A percentile compares a stretch with the other conserved stretches of the same genome.
Evolutionary conservation across 805 yeast genomes (phyloP).

Genomic region (Candida pseudofarinosa): DNA sequence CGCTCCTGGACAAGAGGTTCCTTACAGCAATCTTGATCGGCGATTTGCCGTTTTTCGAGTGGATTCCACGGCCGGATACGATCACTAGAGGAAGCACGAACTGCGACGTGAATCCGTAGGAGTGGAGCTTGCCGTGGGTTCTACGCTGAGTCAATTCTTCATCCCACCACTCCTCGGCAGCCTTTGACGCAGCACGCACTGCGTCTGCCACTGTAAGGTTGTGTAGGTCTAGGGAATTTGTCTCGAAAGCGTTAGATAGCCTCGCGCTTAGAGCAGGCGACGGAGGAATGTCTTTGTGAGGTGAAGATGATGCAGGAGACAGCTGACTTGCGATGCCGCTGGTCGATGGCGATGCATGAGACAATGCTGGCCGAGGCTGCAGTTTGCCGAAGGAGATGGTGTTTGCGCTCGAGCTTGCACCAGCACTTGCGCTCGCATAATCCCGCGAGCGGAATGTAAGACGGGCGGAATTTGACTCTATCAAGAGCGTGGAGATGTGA

Average conservation of each 20-base stretch:
- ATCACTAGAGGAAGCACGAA: slow-evolving; percentile 44
- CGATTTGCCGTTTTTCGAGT: slow-evolving; percentile 55
- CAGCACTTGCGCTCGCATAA: too few relatives aligned
- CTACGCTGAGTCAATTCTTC: slow-evolving; percentile 45
- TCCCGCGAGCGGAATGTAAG: slow-evolving; percentile 16
- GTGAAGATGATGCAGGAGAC: neutral
- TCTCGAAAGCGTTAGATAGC: neutral
- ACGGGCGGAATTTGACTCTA: slow-evolving; percentile 24
- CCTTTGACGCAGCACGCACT: slow-evolving; percentile 25
- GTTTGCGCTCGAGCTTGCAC: too few relatives aligned
- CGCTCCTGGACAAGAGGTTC: slow-evolving; percentile 29
- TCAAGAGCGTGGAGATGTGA: slow-evolving; percentile 25
- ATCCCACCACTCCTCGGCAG: slow-evolving; percentile 59
- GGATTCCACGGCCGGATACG: slow-evolving; percentile 70
- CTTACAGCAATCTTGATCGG: slow-evolving; percentile 43
- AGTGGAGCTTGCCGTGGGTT: slow-evolving; percentile 31
- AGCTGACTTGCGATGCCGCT: neutral
- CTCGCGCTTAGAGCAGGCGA: neutral
- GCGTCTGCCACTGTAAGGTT: slow-evolving; percentile 49
- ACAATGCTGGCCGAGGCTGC: too few relatives aligned
- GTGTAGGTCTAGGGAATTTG: slow-evolving; percentile 52
- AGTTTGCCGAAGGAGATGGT: too few relatives aligned
- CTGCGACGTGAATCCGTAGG: slow-evolving; percentile 31
- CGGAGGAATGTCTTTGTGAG: neutral
- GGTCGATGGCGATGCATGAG: too few relatives aligned